Base-by-base conservation (phyloP, 306 rosid species). In the Aeschynomene evenia region DNA sequence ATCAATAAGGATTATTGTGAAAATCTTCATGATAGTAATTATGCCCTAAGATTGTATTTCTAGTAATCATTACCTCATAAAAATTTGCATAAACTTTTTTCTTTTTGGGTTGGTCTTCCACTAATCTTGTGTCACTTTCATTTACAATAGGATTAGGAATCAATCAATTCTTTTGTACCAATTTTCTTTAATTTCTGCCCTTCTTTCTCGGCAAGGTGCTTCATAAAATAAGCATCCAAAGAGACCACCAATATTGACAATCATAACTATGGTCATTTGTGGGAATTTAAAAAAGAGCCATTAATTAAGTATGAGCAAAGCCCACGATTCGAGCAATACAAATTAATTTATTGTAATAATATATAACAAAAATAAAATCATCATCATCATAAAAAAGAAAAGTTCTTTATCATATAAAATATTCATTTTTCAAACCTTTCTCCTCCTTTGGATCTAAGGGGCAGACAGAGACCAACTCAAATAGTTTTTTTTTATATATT, bases 221-320 rank as follows among this genome's bases (percentile, higher is more conserved):
- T 52, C 31, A 53, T 10, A 76, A 76, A 53, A 36, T 72, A 72
- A 63, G 40, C 78, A 66, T 76, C 74, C 64, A 4, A 75, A 43
- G 71, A 34, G 23, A 36, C 14, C 46, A 45, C 68, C 28, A 56
- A 31, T 22, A 67, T 57, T 61, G 63, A 51, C 63, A 50, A 65
- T 56, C 76, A 76, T 70, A 31, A 68, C 74, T 53, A 23, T 72
- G 68, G 31, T 0, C 31, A 28, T 28, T 28, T 28, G 5, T 28
- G 31, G 31, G 5, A 3, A 26, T 26, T 3, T 26, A 0, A 3
- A 28, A 28, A 28, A 28, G 31, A 39, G 45, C 14, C 9, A 9
- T 39, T 9, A 39, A 9, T 39, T 9, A 39, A 39, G 14, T 65
- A 55, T 28, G 57, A 53, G 51, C 24, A 48, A 6, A 57, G 0